Evolutionary conservation across 305 asterid genomes (phyloP).

Genomic region (Withania somnifera): DNA sequence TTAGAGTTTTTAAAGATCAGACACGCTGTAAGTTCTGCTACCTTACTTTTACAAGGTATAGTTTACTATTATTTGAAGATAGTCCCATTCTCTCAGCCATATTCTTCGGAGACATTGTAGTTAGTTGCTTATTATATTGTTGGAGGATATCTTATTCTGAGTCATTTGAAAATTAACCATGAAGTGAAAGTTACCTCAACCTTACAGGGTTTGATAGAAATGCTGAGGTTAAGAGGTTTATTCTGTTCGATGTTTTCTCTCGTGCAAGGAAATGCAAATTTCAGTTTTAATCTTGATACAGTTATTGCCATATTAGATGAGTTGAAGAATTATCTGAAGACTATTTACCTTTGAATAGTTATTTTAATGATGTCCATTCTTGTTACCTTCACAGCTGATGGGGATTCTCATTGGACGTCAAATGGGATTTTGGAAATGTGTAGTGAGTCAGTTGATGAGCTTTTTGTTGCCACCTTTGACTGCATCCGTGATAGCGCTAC

Average conservation of each 20-base stretch:
- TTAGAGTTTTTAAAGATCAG: conserved; percentile 25
- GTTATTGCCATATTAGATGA: not conserved
- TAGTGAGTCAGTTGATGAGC: conserved; percentile 72
- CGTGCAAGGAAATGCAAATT: not conserved
- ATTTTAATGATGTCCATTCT: conserved; percentile 6
- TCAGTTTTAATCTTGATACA: not conserved
- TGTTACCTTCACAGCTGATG: conserved; percentile 38
- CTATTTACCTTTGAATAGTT: not conserved
- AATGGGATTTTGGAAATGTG: no score
- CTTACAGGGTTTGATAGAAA: not conserved
- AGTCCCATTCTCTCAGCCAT: not conserved
- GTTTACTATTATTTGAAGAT: not conserved
- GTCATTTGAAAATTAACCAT: not conserved
- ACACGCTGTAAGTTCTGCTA: conserved; percentile 43
- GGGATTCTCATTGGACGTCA: conserved; percentile 20
- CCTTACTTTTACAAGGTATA: not conserved
- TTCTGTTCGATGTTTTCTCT: not conserved
- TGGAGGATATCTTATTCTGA: not conserved
- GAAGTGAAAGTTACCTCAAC: not conserved
- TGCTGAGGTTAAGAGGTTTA: not conserved
- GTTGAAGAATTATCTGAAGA: not conserved
- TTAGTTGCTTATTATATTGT: not conserved
- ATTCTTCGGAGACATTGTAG: not conserved
- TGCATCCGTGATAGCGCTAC: conserved; percentile 67
- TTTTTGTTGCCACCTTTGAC: conserved; percentile 80